phyloP scores from a whole-genome alignment of 2,329 filamentous ascomycete genomes.

The Anthostomella pinea region DNA sequence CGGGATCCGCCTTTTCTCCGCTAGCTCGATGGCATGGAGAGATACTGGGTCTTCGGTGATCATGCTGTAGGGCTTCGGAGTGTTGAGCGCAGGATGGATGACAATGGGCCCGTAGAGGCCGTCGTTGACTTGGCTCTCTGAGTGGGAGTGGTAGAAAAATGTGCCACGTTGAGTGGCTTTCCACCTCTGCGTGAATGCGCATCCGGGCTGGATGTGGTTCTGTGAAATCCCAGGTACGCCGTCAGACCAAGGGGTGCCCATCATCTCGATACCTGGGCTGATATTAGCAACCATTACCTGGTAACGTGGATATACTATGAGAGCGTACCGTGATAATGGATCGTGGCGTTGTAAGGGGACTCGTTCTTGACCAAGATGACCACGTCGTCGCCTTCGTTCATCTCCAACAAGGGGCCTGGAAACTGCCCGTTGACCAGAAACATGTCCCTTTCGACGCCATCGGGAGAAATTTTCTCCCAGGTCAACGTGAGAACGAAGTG shows the following conservation, averaged over 20 bases:
- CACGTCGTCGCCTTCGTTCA: slow-evolving; percentile 49
- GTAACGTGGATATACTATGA: background rate
- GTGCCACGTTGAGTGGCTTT: slow-evolving; percentile 55
- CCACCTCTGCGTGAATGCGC: slow-evolving; percentile 51
- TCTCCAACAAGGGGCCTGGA: slow-evolving; percentile 58
- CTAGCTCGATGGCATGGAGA: slow-evolving; percentile 43
- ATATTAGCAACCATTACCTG: background rate
- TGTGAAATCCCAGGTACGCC: slow-evolving; percentile 58
- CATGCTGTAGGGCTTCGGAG: slow-evolving; percentile 45
- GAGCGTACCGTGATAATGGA: slow-evolving; percentile 51
- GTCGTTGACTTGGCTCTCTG: slow-evolving; percentile 54
- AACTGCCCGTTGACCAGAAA: slow-evolving; percentile 50
- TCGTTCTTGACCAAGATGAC: slow-evolving; percentile 44
- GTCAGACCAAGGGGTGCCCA: slow-evolving; percentile 56
- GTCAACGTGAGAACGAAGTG: background rate
- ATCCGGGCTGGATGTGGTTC: slow-evolving; percentile 45
- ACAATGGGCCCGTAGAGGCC: slow-evolving; percentile 46
- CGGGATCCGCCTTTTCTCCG: slow-evolving; percentile 45
- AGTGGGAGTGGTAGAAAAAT: slow-evolving; percentile 62
- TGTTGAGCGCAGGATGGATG: slow-evolving; percentile 38
- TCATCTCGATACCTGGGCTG: slow-evolving; percentile 46
- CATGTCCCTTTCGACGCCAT: slow-evolving; percentile 6
- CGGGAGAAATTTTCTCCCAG: slow-evolving; percentile 4
- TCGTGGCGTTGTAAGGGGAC: slow-evolving; percentile 44
- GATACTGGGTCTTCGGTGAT: slow-evolving; percentile 42